phyloP scores from a whole-genome alignment of 2,329 filamentous ascomycete species.

The Xylariomycetidae sp. region DNA sequence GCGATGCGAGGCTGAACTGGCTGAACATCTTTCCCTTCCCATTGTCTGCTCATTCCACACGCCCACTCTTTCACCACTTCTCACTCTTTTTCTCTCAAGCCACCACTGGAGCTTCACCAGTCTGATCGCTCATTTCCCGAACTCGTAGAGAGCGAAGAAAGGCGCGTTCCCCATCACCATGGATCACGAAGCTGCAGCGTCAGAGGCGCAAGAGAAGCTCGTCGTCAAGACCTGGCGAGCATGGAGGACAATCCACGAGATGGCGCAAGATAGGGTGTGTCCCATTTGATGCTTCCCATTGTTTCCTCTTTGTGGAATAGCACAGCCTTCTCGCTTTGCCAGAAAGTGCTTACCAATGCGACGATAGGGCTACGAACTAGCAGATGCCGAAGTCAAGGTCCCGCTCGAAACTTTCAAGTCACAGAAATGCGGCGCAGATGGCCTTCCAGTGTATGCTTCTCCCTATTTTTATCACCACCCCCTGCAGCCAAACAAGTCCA shows the following conservation, averaged over 20 bases:
- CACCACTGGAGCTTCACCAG: too few relatives aligned
- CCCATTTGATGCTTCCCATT: constrained; percentile 10
- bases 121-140: too few relatives aligned
- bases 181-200: constrained; percentile 33
- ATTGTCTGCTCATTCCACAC: background rate
- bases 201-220: constrained; percentile 44
- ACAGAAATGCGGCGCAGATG: constrained; percentile 68
- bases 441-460: constrained; percentile 65
- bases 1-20: background rate
- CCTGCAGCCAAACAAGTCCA: constrained; percentile 3
- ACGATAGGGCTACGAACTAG: constrained; percentile 81
- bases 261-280: constrained; percentile 84
- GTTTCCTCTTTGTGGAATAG: too few relatives aligned
- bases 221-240: constrained; percentile 81
- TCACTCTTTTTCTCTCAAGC: too few relatives aligned
- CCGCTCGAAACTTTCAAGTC: constrained; percentile 74
- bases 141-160: background rate
- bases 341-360: too few relatives aligned
- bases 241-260: constrained; percentile 89
- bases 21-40: background rate
- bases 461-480: background rate
- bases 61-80: too few relatives aligned
- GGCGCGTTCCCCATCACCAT: constrained; percentile 31
- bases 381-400: constrained; percentile 84
- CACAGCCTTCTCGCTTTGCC: too few relatives aligned